A percentile compares a stretch with the other conserved stretches of the same genome.
Conservation (phyloP, 1,139 yeast genomes). For the Candida tetrigidarum region DNA sequence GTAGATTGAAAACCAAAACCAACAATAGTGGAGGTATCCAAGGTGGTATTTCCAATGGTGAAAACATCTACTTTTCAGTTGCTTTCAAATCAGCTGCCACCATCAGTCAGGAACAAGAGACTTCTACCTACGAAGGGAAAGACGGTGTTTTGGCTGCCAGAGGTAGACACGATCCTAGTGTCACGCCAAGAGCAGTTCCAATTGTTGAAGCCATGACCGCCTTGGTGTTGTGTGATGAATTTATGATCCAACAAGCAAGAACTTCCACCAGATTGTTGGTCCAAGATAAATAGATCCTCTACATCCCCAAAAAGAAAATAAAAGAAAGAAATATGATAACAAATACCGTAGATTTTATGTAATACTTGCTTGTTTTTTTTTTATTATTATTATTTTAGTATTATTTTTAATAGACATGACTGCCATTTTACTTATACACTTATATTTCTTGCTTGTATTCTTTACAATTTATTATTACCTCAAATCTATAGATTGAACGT, state of each 20-base stretch:
- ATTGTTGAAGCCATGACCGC: conserved; percentile 99
- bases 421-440: neutral
- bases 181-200: conserved; percentile 98
- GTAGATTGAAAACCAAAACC: conserved; percentile 78
- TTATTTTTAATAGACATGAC: neutral
- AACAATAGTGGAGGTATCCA: conserved; percentile 97
- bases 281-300: conserved; percentile 8
- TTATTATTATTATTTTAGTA: no score
- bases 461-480: neutral
- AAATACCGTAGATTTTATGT: neutral
- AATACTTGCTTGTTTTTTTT: neutral
- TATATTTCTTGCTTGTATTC: neutral
- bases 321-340: neutral
- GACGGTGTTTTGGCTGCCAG: conserved; percentile 90
- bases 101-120: conserved; percentile 88
- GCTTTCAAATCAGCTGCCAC: conserved; percentile 99
- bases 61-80: conserved; percentile 88
- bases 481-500: conserved; percentile 27
- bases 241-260: conserved; percentile 85
- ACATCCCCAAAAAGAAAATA: no score
- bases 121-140: conserved; percentile 86
- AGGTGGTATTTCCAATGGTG: conserved; percentile 98
- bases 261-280: conserved; percentile 42
- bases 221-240: conserved; percentile 83
- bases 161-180: conserved; percentile 99